Evolutionary conservation across 1,284 basidiomycete genomes (phyloP).

Genomic region (Sanghuangporus baumii): DNA sequence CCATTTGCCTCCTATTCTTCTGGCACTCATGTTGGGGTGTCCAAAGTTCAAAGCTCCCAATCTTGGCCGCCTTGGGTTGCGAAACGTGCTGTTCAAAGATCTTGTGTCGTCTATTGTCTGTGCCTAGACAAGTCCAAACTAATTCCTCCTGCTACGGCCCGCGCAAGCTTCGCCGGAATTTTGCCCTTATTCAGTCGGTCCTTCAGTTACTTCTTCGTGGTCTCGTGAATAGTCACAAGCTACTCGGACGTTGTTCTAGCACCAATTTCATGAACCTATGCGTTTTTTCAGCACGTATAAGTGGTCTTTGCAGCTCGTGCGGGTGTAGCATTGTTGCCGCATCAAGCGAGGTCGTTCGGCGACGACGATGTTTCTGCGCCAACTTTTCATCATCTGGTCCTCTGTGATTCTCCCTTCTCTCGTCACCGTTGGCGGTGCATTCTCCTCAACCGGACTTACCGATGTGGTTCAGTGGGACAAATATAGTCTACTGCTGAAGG

Average conservation of each 20-base stretch:
- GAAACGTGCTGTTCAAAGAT: too few species aligned
- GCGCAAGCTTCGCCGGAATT: not conserved
- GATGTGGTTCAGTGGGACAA: conserved; percentile 13
- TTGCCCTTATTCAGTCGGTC: not conserved
- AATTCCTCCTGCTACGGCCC: not conserved
- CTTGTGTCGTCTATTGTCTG: too few species aligned
- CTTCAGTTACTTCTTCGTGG: not conserved
- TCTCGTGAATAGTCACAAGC: not conserved
- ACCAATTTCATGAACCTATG: not conserved
- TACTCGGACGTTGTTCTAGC: not conserved
- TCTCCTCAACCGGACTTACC: not conserved
- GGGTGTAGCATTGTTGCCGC: not conserved
- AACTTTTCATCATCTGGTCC: not conserved
- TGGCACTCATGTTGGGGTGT: too few species aligned
- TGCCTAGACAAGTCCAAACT: not conserved
- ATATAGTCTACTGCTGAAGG: conserved; percentile 13
- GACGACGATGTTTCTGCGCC: not conserved
- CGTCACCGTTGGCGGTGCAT: not conserved
- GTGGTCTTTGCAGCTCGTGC: not conserved
- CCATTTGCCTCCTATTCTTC: too few species aligned
- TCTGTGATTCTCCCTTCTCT: not conserved
- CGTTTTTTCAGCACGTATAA: not conserved
- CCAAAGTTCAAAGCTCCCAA: too few species aligned
- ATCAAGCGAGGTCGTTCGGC: not conserved
- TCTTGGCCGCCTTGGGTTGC: too few species aligned